Evolutionary conservation across 148 eudicot genomes (phyloP), one percentile per base, ranked within the genome.

Genomic region (Fagopyrum esculentum): DNA sequence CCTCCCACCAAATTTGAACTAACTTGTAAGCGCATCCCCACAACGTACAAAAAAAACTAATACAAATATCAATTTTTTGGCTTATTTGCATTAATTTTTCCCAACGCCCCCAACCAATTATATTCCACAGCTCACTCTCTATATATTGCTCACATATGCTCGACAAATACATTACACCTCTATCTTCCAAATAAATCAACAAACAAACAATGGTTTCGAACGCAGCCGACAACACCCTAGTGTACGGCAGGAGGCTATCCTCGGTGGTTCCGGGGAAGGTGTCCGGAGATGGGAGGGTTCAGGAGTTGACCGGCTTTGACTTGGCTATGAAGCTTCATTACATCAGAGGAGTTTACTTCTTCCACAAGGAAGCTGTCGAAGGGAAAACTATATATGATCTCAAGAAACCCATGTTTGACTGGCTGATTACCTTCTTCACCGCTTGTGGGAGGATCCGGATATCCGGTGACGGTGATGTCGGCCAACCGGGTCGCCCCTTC

Each of bases 271-370:
- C 96, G 8, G 87, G 80, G 4, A 84, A 55, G 43, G 69, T 84
- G 19, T 77, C 85, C 6, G 85, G 88, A 3, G 84, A 83, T 16
- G 80, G 77, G 64, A 81, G 75, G 47, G 55, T 43, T n/a, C 80
- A 80, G n/a, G 88, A 87, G 45, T 75, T 91, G 6, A 83, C 78
- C 1, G 80, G 77, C 78, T 74, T 80, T 30, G 96, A 89, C 75
- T 75, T 91, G 44, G 86, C 83, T 80, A 77, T 87, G 89, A 91
- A 84, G 77, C 81, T 91, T 7, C 92, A 91, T 52, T 89, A 91
- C 78, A 26, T 91, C 0, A 79, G 75, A 69, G 88, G 71, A 3
- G 77, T 89, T 8, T 89, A 91, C 77, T 89, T 87, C 74, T 91
- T 91, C 80, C 29, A 57, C 29, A 57, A 63, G 12, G 80, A 79